Percentiles rank a stretch among this genome's conserved stretches.
Evolutionary conservation across 805 yeast species (phyloP).

Genomic region (Phaffomyces opuntiae): DNA sequence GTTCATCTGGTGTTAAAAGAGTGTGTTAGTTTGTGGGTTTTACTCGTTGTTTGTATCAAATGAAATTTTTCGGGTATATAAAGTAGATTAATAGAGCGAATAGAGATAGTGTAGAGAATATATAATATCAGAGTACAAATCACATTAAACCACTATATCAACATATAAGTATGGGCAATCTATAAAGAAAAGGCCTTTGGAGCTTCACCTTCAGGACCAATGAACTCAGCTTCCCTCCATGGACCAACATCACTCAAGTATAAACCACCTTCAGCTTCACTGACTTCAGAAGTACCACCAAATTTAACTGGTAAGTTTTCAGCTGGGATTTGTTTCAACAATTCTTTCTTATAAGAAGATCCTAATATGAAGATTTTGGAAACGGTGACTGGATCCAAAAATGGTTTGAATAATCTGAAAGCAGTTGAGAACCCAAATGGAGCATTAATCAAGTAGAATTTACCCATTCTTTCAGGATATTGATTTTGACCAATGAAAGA

Average conservation of each 20-base stretch:
- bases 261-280: conserved; percentile 69
- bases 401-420: conserved; percentile 84
- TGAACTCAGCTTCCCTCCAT: conserved; percentile 85
- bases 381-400: conserved; percentile 96
- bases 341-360: conserved; percentile 67
- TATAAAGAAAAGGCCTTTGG: conserved; percentile 44
- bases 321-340: conserved; percentile 86
- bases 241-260: conserved; percentile 91
- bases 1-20: no score
- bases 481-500: conserved; percentile 92
- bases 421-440: conserved; percentile 97
- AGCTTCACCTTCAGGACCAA: conserved; percentile 95
- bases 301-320: conserved; percentile 88
- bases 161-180: neutral
- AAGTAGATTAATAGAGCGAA: no score
- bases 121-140: no score
- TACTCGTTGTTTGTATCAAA: no score
- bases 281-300: conserved; percentile 73
- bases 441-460: conserved; percentile 89
- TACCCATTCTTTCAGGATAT: conserved; percentile 99
- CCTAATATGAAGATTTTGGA: conserved; percentile 89
- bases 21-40: no score
- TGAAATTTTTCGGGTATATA: no score
- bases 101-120: no score
- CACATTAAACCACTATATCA: neutral